phyloP scores from a whole-genome alignment of 257 asterid genomes.

The Rehmannia glutinosa region DNA sequence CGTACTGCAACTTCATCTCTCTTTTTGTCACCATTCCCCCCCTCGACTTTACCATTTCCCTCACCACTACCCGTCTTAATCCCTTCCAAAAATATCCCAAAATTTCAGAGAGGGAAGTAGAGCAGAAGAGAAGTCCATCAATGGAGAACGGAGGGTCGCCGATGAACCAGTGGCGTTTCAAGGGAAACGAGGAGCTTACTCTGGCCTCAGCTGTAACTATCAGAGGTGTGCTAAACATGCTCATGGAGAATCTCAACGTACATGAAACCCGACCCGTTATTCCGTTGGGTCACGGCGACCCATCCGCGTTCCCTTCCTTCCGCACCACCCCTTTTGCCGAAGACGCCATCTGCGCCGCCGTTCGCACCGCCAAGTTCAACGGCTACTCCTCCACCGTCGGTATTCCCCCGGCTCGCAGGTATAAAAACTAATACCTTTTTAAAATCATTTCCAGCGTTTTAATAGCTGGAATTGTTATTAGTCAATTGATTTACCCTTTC shows the following conservation, averaged over 20 bases:
- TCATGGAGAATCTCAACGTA: slow-evolving; percentile 38
- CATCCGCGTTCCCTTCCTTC: slow-evolving; percentile 72
- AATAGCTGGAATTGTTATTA: background rate
- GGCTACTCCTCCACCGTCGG: slow-evolving; percentile 73
- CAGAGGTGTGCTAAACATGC: slow-evolving; percentile 41
- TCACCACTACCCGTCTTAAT: no score
- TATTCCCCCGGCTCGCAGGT: slow-evolving; percentile 61
- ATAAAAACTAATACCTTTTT: background rate
- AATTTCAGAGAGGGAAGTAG: background rate
- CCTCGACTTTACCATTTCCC: no score
- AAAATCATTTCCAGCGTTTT: background rate
- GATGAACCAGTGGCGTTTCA: slow-evolving; percentile 44
- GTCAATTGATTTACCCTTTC: background rate
- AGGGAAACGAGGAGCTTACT: slow-evolving; percentile 37
- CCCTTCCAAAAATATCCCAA: no score
- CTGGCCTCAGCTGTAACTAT: slow-evolving; percentile 47
- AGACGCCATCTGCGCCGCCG: slow-evolving; percentile 59
- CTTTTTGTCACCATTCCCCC: no score
- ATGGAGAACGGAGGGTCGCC: slow-evolving; percentile 39
- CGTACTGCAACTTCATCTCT: no score
- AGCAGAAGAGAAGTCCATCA: background rate
- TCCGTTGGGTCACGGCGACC: slow-evolving; percentile 83
- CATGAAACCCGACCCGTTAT: slow-evolving; percentile 44
- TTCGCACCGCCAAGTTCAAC: slow-evolving; percentile 58
- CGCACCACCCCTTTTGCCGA: slow-evolving; percentile 52